Percentiles rank a stretch among this genome's conserved stretches.
phyloP scores from a whole-genome alignment of 176 grass and related monocot species.

The Coix lacrymajobi region DNA sequence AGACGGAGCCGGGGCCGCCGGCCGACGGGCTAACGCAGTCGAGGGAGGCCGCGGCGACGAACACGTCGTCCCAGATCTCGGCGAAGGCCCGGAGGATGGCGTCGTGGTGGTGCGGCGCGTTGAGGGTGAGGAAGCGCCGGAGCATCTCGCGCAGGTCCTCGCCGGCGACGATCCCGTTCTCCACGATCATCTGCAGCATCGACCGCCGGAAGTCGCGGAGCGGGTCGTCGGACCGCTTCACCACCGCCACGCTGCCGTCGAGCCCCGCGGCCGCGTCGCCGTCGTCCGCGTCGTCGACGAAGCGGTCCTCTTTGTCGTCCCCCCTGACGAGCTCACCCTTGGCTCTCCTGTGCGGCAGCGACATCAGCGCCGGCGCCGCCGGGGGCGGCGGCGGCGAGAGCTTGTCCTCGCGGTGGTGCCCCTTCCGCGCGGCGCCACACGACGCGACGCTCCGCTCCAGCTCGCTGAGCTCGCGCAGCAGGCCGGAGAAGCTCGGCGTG shows the following conservation, averaged over 20 bases:
- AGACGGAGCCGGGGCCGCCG: neutral
- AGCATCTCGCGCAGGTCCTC: slow-evolving; percentile 74
- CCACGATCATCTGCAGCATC: slow-evolving; percentile 82
- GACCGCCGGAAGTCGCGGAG: slow-evolving; percentile 64
- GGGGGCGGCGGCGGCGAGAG: neutral
- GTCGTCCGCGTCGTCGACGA: neutral
- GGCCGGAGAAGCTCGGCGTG: slow-evolving; percentile 52
- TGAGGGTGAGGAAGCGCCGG: slow-evolving; percentile 65
- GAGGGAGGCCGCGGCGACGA: slow-evolving; percentile 21
- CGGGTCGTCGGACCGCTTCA: slow-evolving; percentile 73
- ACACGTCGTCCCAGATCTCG: slow-evolving; percentile 68
- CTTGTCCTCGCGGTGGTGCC: neutral
- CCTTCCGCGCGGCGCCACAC: slow-evolving; percentile 34
- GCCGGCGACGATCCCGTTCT: slow-evolving; percentile 54
- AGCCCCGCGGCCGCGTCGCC: slow-evolving; percentile 12
- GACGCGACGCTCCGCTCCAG: slow-evolving; percentile 60
- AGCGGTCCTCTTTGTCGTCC: neutral
- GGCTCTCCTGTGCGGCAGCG: neutral
- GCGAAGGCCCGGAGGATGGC: slow-evolving; percentile 65
- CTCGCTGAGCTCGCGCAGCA: slow-evolving; percentile 66
- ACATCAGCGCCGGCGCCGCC: neutral
- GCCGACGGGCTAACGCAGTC: neutral
- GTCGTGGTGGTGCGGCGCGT: slow-evolving; percentile 64
- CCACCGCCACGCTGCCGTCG: slow-evolving; percentile 54
- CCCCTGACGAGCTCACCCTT: neutral